Percentiles rank a stretch among this genome's conserved stretches.
Evolutionary conservation across 202 grass and related monocot species (phyloP).

Genomic region (Zizania palustris): DNA sequence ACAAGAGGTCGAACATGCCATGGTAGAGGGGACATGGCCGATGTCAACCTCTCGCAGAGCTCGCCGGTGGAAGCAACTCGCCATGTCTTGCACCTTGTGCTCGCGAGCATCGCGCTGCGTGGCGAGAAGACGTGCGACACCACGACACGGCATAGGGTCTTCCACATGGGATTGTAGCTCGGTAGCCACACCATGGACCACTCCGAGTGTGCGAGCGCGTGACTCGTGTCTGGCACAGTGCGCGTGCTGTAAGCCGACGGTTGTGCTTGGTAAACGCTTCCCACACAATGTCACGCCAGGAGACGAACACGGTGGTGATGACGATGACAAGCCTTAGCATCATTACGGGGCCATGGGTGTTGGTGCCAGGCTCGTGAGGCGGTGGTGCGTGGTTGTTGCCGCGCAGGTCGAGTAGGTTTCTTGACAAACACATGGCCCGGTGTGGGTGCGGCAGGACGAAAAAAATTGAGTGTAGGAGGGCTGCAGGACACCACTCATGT

Average conservation of each 20-base stretch:
- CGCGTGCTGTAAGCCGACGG: slow-evolving; percentile 19
- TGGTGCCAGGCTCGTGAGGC: slow-evolving; percentile 16
- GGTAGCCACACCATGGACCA: slow-evolving; percentile 5
- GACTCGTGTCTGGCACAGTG: slow-evolving; percentile 18
- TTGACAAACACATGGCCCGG: too few relatives aligned
- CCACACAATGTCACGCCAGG: slow-evolving; percentile 23
- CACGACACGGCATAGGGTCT: slow-evolving; percentile 24
- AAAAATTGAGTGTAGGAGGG: too few relatives aligned
- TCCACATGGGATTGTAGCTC: slow-evolving; percentile 9
- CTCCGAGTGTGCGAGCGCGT: background rate
- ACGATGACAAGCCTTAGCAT: slow-evolving; percentile 30
- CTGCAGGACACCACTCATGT: too few relatives aligned
- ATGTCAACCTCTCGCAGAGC: too few relatives aligned
- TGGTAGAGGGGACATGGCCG: too few relatives aligned
- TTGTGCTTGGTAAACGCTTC: slow-evolving; percentile 38
- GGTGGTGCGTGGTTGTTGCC: slow-evolving; percentile 27
- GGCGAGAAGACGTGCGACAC: slow-evolving; percentile 26
- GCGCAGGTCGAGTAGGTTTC: slow-evolving; percentile 30
- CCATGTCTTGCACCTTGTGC: too few relatives aligned
- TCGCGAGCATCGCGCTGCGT: background rate
- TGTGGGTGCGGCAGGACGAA: too few relatives aligned
- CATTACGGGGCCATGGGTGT: slow-evolving; percentile 40
- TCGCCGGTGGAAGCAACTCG: too few relatives aligned
- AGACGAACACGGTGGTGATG: slow-evolving; percentile 18
- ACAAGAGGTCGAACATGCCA: too few relatives aligned